Conservation (phyloP, 441 rosid genomes). For the Corymbia citriodora region DNA sequence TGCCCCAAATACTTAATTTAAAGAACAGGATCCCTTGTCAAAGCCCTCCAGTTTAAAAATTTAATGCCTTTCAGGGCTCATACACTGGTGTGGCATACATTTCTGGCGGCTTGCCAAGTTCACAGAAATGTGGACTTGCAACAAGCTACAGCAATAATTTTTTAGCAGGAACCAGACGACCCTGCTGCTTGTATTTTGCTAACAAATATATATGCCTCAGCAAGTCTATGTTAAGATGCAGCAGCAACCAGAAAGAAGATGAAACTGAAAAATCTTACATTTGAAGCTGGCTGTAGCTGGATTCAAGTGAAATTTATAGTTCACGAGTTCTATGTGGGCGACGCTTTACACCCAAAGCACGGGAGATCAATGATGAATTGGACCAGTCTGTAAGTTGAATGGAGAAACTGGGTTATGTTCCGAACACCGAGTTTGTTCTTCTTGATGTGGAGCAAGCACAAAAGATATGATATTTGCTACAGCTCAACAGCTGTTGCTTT, state of each 20-base stretch:
- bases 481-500: not conserved
- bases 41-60: not conserved
- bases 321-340: slow-evolving; percentile 55
- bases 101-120: not conserved
- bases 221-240: slow-evolving; percentile 48
- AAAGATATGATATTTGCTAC: slow-evolving; percentile 29
- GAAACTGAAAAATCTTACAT: slow-evolving; percentile 48
- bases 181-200: slow-evolving; percentile 54
- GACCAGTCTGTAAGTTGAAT: slow-evolving; percentile 27
- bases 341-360: slow-evolving; percentile 41
- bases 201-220: slow-evolving; percentile 52
- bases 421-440: slow-evolving; percentile 53
- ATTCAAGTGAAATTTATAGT: slow-evolving; percentile 48
- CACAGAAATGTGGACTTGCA: not conserved
- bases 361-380: slow-evolving; percentile 31
- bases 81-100: not conserved
- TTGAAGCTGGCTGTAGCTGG: slow-evolving; percentile 80
- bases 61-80: not conserved
- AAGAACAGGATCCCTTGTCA: not conserved
- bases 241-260: slow-evolving; percentile 43
- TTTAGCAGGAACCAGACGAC: not conserved
- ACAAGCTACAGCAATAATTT: not conserved
- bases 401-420: slow-evolving; percentile 47
- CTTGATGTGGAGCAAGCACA: slow-evolving; percentile 51
- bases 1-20: slow-evolving; percentile 16